Base-by-base conservation (phyloP, 164 flowering plant genomes). In the Liquidambar formosana region DNA sequence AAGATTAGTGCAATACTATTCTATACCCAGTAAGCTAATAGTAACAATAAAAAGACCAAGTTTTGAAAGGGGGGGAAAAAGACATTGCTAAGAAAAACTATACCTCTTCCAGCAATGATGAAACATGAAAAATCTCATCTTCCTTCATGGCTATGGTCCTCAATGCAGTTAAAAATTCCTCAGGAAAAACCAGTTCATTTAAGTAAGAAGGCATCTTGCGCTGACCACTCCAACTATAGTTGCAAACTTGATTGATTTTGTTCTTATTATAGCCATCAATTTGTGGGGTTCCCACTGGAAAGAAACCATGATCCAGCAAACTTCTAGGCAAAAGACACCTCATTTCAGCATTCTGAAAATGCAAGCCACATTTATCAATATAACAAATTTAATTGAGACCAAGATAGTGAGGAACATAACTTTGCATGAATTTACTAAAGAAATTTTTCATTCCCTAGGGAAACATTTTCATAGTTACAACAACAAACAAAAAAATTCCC, bases 141-240 rank as follows among this genome's bases (percentile, higher is more conserved):
- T 92, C 96, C 53, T 82, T 77, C 97, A 93, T 91, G 68, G 98
- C 89, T 58, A 93, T 79, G 57, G 97, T 96, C 77, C 99, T 88
- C 79, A 96, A 83, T 51, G 93, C 84, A 78, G 88, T 82, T 70
- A 96, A 62, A 71, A 96, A 90, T 10, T 85, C 87, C 56, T 89
- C 98, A 15, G 99, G 97, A 71, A 96, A 92, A 73, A 96, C 88
- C 68, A 93, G 78, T 77, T 89, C 86, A 71, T 74, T 77, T 25
- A 81, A 41, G 71, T 96, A 93, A 15, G 97, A 80, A 1, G 99
- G 97, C 10, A 66, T 83, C 83, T 76, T 89, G 57, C 99, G 93
- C 68, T 80, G 80, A 65, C 98, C 99, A 79, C 93, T 83, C 99
- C 98, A 93, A 79, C 95, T 93, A 71, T 78, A 95, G 72, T 75